A percentile compares a stretch with the other conserved stretches of the same genome.
These are phyloP conservation scores for Pythium aphanidermatum DNA, from an alignment of 352 stramenopile species.

Conservation along the genomic window DNA sequence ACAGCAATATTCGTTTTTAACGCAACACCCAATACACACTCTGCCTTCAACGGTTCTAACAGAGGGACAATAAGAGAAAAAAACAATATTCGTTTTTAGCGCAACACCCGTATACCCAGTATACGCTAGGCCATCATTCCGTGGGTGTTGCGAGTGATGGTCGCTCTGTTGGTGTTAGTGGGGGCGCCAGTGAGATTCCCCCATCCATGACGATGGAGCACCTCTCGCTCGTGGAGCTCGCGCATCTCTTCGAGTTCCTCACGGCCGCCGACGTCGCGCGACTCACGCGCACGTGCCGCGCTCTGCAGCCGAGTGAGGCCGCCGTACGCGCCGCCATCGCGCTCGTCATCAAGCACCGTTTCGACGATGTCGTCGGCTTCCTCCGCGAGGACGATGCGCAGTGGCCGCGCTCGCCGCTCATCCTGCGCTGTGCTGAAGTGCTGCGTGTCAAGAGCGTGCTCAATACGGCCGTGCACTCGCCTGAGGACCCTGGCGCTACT, in stretches of 20 bases:
- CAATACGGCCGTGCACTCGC: conserved; percentile 26
- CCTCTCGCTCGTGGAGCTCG: conserved; percentile 42
- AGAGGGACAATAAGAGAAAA: no score
- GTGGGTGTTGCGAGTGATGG: conserved; percentile 10
- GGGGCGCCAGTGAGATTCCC: conserved; percentile 13
- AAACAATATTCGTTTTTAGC: conserved; percentile 13
- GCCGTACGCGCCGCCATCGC: conserved; percentile 49
- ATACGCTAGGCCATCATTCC: conserved; percentile 5
- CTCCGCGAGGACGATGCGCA: conserved; percentile 37
- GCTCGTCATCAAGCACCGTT: conserved; percentile 48
- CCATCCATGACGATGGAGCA: conserved; percentile 39
- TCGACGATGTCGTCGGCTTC: conserved; percentile 44
- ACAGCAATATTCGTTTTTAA: no score
- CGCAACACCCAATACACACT: no score
- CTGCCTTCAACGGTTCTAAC: no score
- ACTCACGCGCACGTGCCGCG: conserved; percentile 35
- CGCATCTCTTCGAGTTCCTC: conserved; percentile 59
- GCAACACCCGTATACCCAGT: neutral
- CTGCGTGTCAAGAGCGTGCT: conserved; percentile 59
- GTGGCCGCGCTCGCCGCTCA: conserved; percentile 54
- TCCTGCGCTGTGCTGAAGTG: conserved; percentile 58
- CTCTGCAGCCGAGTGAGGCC: conserved; percentile 26
- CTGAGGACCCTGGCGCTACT: conserved; percentile 28
- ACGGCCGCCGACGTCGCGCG: conserved; percentile 47
- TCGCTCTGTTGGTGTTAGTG: conserved; percentile 6